phyloP scores from a whole-genome alignment of 371 early-diverging fungal genomes.

The Blastocladiella emersonii region DNA sequence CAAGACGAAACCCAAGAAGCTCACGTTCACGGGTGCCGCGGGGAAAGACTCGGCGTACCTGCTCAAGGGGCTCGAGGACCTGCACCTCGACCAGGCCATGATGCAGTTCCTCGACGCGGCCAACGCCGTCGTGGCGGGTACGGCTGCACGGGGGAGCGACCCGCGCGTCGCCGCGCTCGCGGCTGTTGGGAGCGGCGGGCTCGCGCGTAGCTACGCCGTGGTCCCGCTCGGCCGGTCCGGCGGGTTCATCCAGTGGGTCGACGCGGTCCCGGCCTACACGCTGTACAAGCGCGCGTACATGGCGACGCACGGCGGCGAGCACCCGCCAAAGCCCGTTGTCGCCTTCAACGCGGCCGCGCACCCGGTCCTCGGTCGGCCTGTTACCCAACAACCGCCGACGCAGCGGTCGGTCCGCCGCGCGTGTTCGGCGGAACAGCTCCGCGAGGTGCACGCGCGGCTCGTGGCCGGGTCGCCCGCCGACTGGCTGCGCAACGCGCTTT shows the following conservation, averaged over 20 bases:
- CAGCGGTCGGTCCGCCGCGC: slow-evolving; percentile 33
- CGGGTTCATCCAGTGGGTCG: slow-evolving; percentile 98
- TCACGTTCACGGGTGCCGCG: slow-evolving; percentile 53
- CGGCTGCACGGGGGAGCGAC: background rate
- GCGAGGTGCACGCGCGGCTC: slow-evolving; percentile 43
- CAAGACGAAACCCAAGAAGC: slow-evolving; percentile 82
- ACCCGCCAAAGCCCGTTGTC: slow-evolving; percentile 7
- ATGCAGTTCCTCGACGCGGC: slow-evolving; percentile 64
- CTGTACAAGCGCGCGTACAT: slow-evolving; percentile 30
- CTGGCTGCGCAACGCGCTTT: slow-evolving; percentile 20
- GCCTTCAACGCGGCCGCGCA: slow-evolving; percentile 11
- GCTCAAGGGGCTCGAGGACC: slow-evolving; percentile 82
- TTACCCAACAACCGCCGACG: too few species aligned
- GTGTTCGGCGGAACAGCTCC: slow-evolving; percentile 50
- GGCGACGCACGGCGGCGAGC: slow-evolving; percentile 11
- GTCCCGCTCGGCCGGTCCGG: slow-evolving; percentile 81
- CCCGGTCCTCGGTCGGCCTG: slow-evolving; percentile 29
- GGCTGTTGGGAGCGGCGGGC: background rate
- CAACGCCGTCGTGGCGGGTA: slow-evolving; percentile 42
- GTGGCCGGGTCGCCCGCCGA: slow-evolving; percentile 47
- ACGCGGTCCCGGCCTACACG: slow-evolving; percentile 54
- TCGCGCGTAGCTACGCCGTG: slow-evolving; percentile 74
- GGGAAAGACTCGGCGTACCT: slow-evolving; percentile 64
- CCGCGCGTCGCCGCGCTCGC: too few species aligned
- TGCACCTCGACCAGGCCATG: slow-evolving; percentile 81